Evolutionary conservation across 306 rosid species (phyloP), one percentile per base, ranked within the genome.

Genomic region (Hippophae rhamnoides): DNA sequence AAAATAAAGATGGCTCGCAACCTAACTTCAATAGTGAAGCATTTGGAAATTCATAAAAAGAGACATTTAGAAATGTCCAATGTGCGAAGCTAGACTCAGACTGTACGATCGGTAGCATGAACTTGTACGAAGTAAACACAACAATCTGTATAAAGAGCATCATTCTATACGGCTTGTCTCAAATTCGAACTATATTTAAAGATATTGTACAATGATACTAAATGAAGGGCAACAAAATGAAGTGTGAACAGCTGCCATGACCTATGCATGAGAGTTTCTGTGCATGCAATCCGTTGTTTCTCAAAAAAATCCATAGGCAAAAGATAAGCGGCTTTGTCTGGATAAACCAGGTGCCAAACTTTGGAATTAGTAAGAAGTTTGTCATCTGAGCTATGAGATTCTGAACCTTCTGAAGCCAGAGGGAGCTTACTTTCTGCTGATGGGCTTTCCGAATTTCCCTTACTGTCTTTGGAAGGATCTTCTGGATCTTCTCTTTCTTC

Each of bases 361-460:
- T 72, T 79, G 26, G 87, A 78, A 31, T 72, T 71, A 63, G 62
- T 64, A 9, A 72, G 74, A 57, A 53, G 89, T 56, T 71, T 89
- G 63, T 63, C 72, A 13, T 82, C 86, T 60, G 76, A 53, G 52
- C 68, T 82, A 65, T 64, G 75, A 61, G 96, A 80, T 73, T 65
- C 95, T 0, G 88, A 82, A 72, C 78, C 82, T 57, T 81, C 94
- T 14, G 88, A 75, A 59, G 77, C 62, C 47, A 73, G 89, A 57
- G 75, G 78, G 9, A 56, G 70, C 68, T 78, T 82, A 71, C 70
- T 66, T 69, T 78, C 78, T 13, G 79, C 43, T 3, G 85, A 65
- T 43, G 85, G 80, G 65, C 60, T 81, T 65, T 78, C 85, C 0
- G 77, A 58, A 57, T 56, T 59, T 63, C 72, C 78, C 46, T 58